These are phyloP conservation scores for Clavispora vitiphila DNA, from an alignment of 805 yeast species.

Conservation along the genomic window DNA sequence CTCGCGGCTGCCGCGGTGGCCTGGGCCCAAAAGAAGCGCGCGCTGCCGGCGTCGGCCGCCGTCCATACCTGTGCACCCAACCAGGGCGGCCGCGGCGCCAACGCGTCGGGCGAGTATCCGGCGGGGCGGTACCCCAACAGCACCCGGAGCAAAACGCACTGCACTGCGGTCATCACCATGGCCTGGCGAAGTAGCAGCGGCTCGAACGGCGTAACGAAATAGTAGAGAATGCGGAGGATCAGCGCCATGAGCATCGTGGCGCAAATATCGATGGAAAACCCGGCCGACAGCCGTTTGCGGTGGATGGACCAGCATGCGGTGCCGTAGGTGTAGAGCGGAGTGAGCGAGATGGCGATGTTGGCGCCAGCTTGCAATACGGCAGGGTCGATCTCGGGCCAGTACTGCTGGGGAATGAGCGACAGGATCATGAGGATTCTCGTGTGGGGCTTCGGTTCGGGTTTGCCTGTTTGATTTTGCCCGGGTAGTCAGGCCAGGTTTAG, in stretches of 20 bases:
- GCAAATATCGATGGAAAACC: slow-evolving; percentile 89
- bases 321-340: slow-evolving; percentile 86
- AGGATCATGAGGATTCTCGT: slow-evolving; percentile 12
- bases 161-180: slow-evolving; percentile 79
- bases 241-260: slow-evolving; percentile 84
- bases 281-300: slow-evolving; percentile 59
- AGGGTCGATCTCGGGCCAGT: slow-evolving; percentile 23
- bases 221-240: slow-evolving; percentile 68
- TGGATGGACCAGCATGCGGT: slow-evolving; percentile 71
- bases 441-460: no score
- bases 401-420: slow-evolving; percentile 16
- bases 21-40: slow-evolving; percentile 4
- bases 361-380: slow-evolving; percentile 47
- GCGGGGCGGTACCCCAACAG: slow-evolving; percentile 54
- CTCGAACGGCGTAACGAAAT: slow-evolving; percentile 76
- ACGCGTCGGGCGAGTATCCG: slow-evolving; percentile 29
- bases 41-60: slow-evolving; percentile 4
- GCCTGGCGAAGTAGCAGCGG: slow-evolving; percentile 74
- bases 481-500: no score
- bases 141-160: slow-evolving; percentile 55
- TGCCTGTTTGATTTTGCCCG: no score
- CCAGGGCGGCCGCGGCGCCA: slow-evolving; percentile 26
- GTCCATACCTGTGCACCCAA: slow-evolving; percentile 9
- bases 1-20: slow-evolving; percentile 7
- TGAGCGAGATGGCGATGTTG: slow-evolving; percentile 65